Base-by-base conservation (phyloP, 371 early-diverging fungal genomes). In the Globomyces sp. region DNA sequence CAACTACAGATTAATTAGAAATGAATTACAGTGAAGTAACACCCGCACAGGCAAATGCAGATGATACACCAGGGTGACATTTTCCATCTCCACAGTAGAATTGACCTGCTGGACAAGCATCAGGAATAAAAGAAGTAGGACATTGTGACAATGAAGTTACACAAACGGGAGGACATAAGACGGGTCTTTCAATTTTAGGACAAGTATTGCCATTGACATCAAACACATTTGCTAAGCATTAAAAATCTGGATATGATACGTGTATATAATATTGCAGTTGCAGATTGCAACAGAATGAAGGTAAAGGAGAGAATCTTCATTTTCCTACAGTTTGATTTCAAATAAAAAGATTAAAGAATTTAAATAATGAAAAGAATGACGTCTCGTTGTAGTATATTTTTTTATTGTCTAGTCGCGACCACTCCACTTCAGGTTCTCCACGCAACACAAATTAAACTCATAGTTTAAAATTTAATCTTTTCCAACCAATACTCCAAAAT, bases 31-130 rank as follows among this genome's bases (percentile, higher is more conserved):
- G 58, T 76, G 80, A 39, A 74, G 73, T 55, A 77, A 79, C 77
- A 42, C 71, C 76, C 3, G 70, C 71, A 59, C 86, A 84, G 2
- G 74, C 71, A 6, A 43, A 63, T 10, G 39, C 42, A 47, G 42
- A 36, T 11, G 51, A 50, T 41, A 37, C 63, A 6, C 63, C 63
- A n/a, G 64, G 11, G 40, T 78, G 67, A 71, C 87, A 87, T 11
- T 76, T 72, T 46, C 87, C 87, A 66, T 87, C 86, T 13, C 63
- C 67, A 67, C 87, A 87, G 49, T 83, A 83, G 24, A 49, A 52
- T 49, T 71, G 70, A 4, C 82, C 86, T 13, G 62, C 1, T 37
- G 80, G 77, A 66, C 86, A 86, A 10, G 70, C 74, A 9, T 80
- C 71, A 11, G 78, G 64, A 13, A 40, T 67, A 34, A 81, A 60